Base-by-base conservation (phyloP, 2,329 filamentous ascomycete genomes). In the Talaromyces albobiverticillius region DNA sequence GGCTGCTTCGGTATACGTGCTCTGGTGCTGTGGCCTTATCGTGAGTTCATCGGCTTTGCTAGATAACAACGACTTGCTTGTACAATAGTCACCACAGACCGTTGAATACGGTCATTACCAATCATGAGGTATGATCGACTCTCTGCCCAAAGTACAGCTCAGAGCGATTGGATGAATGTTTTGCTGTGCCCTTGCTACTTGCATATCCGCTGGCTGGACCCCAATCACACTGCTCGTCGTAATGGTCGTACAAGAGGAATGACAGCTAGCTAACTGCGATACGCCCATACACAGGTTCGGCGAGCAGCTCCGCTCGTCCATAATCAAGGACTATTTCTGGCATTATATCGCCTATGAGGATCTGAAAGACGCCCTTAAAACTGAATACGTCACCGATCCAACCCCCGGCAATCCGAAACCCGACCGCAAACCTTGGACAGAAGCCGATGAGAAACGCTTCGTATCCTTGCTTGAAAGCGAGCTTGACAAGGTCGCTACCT, bases 311-410 rank as follows among this genome's bases (percentile, higher is more conserved):
- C 90, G 90, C 61, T 93, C 90, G 67, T 96, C 92, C 70, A 83
- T 96, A 68, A 95, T 97, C 75, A 91, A 89, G 79, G 92, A 97
- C 76, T 99, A 95, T 78, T 87, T 92, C 72, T 96, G 92, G 86
- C 90, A 96, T 79, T 99, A 99, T 77, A 96, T 99, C 75, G 88
- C 57, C 76, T 99, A 99, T 77, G 92, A 96, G 71, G 89, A 87
- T 61, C 83, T 99, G 47, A 99, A 99, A 77, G 80, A 82, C 62
- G 86, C 90, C 61, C 85, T 99, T 58, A 94, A 93, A 75, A 85
- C 82, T 56, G 82, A 86, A 56, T 88, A 81, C 61, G 83, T 85
- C 57, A 75, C 71, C 56, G 70, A 72, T 53, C 79, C 72, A 40
- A 77, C 69, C 57, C 72, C 69, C 43, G 66, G 75, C 38, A 78